Evolutionary conservation across 2,329 filamentous ascomycete genomes (phyloP), one percentile per base, ranked within the genome.

Genomic region (Clonostachys sp.): DNA sequence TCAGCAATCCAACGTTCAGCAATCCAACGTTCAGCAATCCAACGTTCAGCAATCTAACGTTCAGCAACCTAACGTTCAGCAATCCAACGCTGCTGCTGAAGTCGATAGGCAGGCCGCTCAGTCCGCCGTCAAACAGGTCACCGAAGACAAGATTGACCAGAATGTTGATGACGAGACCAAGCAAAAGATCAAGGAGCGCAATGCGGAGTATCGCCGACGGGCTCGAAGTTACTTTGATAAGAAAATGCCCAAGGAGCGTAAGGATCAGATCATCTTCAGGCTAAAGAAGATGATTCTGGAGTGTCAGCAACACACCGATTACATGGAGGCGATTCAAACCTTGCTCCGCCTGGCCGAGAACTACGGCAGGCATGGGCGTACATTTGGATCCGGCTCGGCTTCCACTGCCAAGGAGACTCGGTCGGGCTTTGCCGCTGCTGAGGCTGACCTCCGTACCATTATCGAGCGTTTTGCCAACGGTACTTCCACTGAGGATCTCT

Each of bases 211-310:
- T 36, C 67, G 67, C 30, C 66, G 62, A 38, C 65, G 76, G 48
- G 75, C 86, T 24, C 83, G 78, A 61, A 81, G 88, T 56, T 97
- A 97, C 64, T 72, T 96, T 47, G 78, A 82, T 57, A 80, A 84
- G 60, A 99, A 97, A 77, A 79, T 99, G 69, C 91, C 94, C 1
- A 74, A 92, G 68, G 91, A 97, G 66, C 90, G 94, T 50, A 90
- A 91, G 51, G 91, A 97, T 8, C 91, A 96, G 74, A 86, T 85
- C 48, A 85, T 96, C 58, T 96, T 84, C 80, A 88, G 94, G 36
- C 71, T 99, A 55, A 99, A 83, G 83, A 97, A 97, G 82, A 95
- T 97, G 87, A 74, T 99, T 38, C 84, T 96, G 42, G 94, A 99
- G 70, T 91, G 95, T 58, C 94, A 99, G 71, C 89, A 92, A 48